Evolutionary conservation across 345 rosid species (phyloP), one percentile per base, ranked within the genome.

Genomic region (Punica granatum): DNA sequence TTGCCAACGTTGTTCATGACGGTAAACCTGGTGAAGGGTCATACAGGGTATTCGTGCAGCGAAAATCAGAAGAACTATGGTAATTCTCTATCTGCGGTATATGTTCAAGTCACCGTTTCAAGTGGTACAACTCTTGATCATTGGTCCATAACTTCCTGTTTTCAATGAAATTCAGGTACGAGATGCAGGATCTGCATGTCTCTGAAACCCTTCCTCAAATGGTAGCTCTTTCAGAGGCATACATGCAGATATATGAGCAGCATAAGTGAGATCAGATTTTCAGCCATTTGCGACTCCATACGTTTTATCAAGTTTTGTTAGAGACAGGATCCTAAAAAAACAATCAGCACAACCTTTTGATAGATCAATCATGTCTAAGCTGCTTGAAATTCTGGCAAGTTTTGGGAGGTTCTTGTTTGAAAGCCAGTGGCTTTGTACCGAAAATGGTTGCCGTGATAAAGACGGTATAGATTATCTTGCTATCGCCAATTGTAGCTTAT

Each of bases 211-310:
- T 95, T 74, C 93, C 99, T 49, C 99, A 95, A 61, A 95, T 95
- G 96, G 99, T 95, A 53, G 96, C 92, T 0, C 86, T 95, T 26
- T 95, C 99, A 0, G 98, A 95, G 85, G 88, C 98, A 26, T 92
- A 92, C 67, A 80, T 95, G 89, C 99, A 95, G 84, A 95, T 95
- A 74, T 95, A 89, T 15, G 99, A 94, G 92, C 93, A 83, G 87
- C 95, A 94, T 34, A 83, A 75, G 79, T 78, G 72, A 78, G 60
- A 64, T 49, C 19, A 68, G 30, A 43, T 49, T 32, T 63, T 67
- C 41, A 37, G 41, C 41, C 11, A 37, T 37, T n/a, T n/a, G n/a
- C n/a, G n/a, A n/a, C n/a, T n/a, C n/a, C n/a, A n/a, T n/a, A n/a
- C n/a, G n/a, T n/a, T n/a, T n/a, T n/a, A n/a, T n/a, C n/a, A n/a